Conservation (phyloP, 257 asterid genomes). For the Agastache rugosa region DNA sequence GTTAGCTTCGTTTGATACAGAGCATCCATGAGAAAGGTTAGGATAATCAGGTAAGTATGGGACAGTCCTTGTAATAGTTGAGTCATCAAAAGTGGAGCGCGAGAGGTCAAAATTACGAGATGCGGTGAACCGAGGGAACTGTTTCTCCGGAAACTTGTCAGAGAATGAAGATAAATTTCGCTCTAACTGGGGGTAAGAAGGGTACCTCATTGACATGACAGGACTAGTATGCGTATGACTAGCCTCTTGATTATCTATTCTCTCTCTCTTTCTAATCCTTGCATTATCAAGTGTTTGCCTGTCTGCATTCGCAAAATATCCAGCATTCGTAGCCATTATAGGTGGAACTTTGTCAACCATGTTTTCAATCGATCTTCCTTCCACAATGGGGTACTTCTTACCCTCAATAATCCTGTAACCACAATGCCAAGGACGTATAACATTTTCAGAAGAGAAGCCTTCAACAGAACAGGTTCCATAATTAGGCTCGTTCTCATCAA, state of each 20-base stretch:
- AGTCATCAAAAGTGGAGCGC: slow-evolving; percentile 45
- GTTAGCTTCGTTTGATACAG: slow-evolving; percentile 35
- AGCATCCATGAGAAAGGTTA: slow-evolving; percentile 37
- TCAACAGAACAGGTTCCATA: slow-evolving; percentile 33
- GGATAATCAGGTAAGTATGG: slow-evolving; percentile 49
- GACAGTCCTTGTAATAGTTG: slow-evolving; percentile 44
- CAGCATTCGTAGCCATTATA: slow-evolving; percentile 36
- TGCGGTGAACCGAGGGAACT: slow-evolving; percentile 31
- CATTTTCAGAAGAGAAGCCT: slow-evolving; percentile 37
- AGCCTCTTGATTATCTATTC: slow-evolving; percentile 36
- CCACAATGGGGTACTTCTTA: slow-evolving; percentile 35
- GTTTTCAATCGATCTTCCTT: slow-evolving; percentile 37
- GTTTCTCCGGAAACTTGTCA: slow-evolving; percentile 44
- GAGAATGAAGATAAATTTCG: slow-evolving; percentile 37
- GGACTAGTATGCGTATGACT: slow-evolving; percentile 32
- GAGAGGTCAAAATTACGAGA: slow-evolving; percentile 37
- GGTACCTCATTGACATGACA: slow-evolving; percentile 38
- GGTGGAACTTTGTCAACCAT: slow-evolving; percentile 28
- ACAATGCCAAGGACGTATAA: slow-evolving; percentile 29
- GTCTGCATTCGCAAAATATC: slow-evolving; percentile 32
- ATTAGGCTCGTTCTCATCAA: slow-evolving; percentile 42
- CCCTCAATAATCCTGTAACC: slow-evolving; percentile 36
- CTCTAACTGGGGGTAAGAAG: slow-evolving; percentile 37
- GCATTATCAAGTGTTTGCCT: slow-evolving; percentile 39
- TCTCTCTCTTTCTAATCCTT: slow-evolving; percentile 41